A percentile compares a stretch with the other conserved stretches of the same genome.
Evolutionary conservation across 495 filamentous ascomycete species (phyloP).

Genomic region (Penicillium canariense): DNA sequence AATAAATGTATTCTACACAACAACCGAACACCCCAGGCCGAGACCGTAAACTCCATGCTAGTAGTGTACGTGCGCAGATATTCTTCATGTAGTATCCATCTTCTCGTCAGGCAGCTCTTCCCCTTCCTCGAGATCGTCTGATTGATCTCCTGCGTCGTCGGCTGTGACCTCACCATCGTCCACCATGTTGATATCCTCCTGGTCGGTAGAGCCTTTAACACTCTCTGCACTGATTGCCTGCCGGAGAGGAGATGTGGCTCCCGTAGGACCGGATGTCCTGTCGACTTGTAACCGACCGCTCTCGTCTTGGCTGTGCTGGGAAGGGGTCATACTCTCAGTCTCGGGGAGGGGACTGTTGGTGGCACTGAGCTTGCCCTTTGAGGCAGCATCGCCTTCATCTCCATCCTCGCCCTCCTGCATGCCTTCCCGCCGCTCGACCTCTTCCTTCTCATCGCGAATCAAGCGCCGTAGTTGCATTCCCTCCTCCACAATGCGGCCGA

Average conservation of each 20-base stretch:
- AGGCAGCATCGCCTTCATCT: conserved; percentile 62
- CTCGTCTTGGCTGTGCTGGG: conserved; percentile 48
- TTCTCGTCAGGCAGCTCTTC: conserved; percentile 58
- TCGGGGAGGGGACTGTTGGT: conserved; percentile 68
- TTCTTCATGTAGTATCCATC: conserved; percentile 64
- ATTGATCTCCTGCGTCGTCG: conserved; percentile 37
- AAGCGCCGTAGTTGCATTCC: conserved; percentile 78
- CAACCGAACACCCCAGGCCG: conserved; percentile 24
- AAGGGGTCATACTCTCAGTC: conserved; percentile 44
- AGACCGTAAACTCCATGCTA: conserved; percentile 33
- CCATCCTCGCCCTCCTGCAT: conserved; percentile 75
- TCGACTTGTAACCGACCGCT: conserved; percentile 42
- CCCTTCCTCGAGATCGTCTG: conserved; percentile 47
- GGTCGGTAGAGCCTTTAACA: conserved; percentile 32
- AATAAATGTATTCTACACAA: conserved; percentile 25
- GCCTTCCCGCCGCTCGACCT: conserved; percentile 70
- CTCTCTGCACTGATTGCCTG: conserved; percentile 34
- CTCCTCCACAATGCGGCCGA: conserved; percentile 87
- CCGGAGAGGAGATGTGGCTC: conserved; percentile 42
- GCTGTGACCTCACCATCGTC: conserved; percentile 64
- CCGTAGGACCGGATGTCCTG: conserved; percentile 24
- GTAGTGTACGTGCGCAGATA: conserved; percentile 25
- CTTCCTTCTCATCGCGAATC: conserved; percentile 96
- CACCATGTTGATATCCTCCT: conserved; percentile 55
- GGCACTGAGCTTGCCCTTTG: conserved; percentile 49